Evolutionary conservation across 2,329 filamentous ascomycete species (phyloP).

Genomic region (Shiraia sp.): DNA sequence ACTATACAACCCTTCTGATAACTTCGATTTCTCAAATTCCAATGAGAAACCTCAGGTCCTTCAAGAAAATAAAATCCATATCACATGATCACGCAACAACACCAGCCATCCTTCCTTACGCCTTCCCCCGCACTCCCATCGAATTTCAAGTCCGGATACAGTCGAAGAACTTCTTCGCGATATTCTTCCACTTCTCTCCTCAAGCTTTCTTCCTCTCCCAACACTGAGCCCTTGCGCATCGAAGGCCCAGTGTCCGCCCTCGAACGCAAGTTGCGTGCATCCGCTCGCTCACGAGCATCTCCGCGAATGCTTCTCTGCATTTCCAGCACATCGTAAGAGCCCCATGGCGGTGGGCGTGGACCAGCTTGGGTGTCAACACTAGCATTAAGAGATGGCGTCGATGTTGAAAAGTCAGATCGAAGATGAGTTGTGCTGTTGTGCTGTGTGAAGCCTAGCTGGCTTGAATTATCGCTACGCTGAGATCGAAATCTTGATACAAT

Average conservation of each 20-base stretch:
- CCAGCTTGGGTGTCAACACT: background rate
- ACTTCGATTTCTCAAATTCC: background rate
- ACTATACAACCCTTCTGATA: no score
- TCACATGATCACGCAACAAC: conserved; percentile 24
- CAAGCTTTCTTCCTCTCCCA: conserved; percentile 6
- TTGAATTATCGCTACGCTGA: background rate
- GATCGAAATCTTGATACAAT: background rate
- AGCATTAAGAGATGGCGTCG: background rate
- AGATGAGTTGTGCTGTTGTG: background rate
- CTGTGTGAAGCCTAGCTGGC: background rate
- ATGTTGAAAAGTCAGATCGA: background rate
- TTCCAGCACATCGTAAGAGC: conserved; percentile 2
- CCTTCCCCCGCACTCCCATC: conserved; percentile 13
- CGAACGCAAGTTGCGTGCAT: conserved; percentile 1
- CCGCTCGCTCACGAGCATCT: conserved; percentile 4
- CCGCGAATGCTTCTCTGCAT: conserved; percentile 1
- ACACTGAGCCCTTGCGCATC: background rate
- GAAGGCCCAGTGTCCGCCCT: background rate
- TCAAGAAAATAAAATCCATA: background rate
- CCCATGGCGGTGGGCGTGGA: conserved; percentile 9
- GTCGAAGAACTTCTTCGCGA: conserved; percentile 17
- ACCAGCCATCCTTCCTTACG: conserved; percentile 1
- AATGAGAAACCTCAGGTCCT: background rate
- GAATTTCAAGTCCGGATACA: conserved; percentile 30
- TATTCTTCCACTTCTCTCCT: conserved; percentile 22